phyloP scores from a whole-genome alignment of 2,329 filamentous ascomycete species.

The Neopestalotiopsis rosae region DNA sequence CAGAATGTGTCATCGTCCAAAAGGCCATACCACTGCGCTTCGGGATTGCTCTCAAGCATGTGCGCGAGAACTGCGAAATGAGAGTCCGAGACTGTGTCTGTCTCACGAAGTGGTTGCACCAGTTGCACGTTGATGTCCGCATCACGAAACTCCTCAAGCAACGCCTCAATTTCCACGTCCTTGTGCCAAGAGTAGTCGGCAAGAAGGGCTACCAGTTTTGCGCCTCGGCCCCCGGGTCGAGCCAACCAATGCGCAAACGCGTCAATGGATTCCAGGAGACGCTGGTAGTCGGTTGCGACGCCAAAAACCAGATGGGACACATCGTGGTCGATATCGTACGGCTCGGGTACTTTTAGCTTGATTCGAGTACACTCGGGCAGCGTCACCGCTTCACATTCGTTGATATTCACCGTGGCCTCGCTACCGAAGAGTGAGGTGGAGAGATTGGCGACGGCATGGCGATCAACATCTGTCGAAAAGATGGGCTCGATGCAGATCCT shows the following conservation, averaged over 20 bases:
- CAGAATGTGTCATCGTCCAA: slow-evolving; percentile 70
- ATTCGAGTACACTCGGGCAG: slow-evolving; percentile 48
- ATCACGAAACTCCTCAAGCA: slow-evolving; percentile 39
- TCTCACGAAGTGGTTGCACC: slow-evolving; percentile 38
- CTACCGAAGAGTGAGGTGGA: slow-evolving; percentile 42
- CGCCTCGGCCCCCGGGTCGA: slow-evolving; percentile 43
- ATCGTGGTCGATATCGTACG: slow-evolving; percentile 44
- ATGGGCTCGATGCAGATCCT: slow-evolving; percentile 49
- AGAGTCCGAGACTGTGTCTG: slow-evolving; percentile 53
- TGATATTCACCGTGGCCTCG: slow-evolving; percentile 37
- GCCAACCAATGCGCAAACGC: slow-evolving; percentile 62
- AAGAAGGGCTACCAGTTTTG: slow-evolving; percentile 57
- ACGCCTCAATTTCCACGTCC: slow-evolving; percentile 35
- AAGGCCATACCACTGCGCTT: slow-evolving; percentile 60
- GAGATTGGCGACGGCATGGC: slow-evolving; percentile 43
- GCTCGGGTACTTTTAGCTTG: slow-evolving; percentile 49
- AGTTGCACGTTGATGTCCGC: slow-evolving; percentile 41
- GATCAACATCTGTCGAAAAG: slow-evolving; percentile 38
- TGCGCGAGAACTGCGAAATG: slow-evolving; percentile 62
- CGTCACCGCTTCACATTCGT: slow-evolving; percentile 31
- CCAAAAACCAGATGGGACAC: slow-evolving; percentile 62
- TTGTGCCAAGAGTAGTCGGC: slow-evolving; percentile 46
- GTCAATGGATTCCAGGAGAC: slow-evolving; percentile 55
- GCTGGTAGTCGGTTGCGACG: slow-evolving; percentile 57
- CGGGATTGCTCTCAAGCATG: slow-evolving; percentile 47